Evolutionary conservation across 108 stramenopile genomes (phyloP).

Genomic region (Cyclotella baltica): DNA sequence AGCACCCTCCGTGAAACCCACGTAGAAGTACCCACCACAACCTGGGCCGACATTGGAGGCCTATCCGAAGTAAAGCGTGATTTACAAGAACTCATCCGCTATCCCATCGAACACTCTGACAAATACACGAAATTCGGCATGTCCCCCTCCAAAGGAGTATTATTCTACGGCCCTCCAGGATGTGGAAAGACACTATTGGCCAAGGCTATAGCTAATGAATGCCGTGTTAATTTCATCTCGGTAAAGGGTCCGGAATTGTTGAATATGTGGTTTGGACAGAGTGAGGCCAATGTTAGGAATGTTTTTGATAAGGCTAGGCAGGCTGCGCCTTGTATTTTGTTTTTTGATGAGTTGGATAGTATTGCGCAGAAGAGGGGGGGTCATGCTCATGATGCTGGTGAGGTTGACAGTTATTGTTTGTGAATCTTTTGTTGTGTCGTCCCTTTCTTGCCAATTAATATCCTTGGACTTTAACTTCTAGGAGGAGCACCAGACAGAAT

Average conservation of each 20-base stretch:
- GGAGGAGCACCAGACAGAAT: slow-evolving; percentile 95
- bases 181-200: slow-evolving; percentile 95
- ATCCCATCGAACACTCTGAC: slow-evolving; percentile 95
- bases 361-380: slow-evolving; percentile 91
- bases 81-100: slow-evolving; percentile 94
- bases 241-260: slow-evolving; percentile 96
- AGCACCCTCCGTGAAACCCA: slow-evolving; percentile 38
- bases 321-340: slow-evolving; percentile 91
- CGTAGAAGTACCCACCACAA: slow-evolving; percentile 92
- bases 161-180: slow-evolving; percentile 95
- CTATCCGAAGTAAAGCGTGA: slow-evolving; percentile 97
- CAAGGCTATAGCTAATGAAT: slow-evolving; percentile 97
- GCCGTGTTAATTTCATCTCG: slow-evolving; percentile 96
- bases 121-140: slow-evolving; percentile 91
- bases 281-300: slow-evolving; percentile 93
- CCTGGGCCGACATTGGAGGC: slow-evolving; percentile 97
- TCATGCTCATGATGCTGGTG: slow-evolving; percentile 60
- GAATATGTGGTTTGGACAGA: slow-evolving; percentile 96
- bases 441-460: background rate
- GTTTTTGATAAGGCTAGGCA: slow-evolving; percentile 88
- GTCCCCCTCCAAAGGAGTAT: slow-evolving; percentile 87
- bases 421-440: background rate
- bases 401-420: background rate
- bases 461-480: background rate
- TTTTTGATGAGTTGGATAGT: slow-evolving; percentile 99